Base-by-base conservation (phyloP, 2,329 filamentous ascomycete species). In the Fusarium torulosum region DNA sequence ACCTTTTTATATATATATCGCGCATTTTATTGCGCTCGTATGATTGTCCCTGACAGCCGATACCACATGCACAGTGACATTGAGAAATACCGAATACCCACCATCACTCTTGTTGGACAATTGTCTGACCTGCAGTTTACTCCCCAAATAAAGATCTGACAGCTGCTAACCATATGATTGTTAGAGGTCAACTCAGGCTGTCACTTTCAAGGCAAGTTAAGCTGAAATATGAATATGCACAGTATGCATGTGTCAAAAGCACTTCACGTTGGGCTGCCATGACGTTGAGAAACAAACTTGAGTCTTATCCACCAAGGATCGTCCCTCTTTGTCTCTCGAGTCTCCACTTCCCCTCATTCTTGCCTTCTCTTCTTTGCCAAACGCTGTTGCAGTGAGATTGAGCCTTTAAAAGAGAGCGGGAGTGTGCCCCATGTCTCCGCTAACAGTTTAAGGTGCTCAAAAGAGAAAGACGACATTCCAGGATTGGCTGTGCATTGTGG, bases 321-420 rank as follows among this genome's bases (percentile, higher is more conserved):
- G 66, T 64, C 63, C 63, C 57, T 66, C 35, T 51, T 37, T 46
- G 45, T 44, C 35, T 45, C 43, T 57, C 33, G 65, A 54, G 59
- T 66, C 71, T 66, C 71, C 71, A 73, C 71, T 72, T 71, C 71
- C 71, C 71, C 71, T 72, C 71, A 68, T 42, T 52, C 52, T 47
- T 58, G 52, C 45, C 66, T 53, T 58, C 50, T 57, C 13, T n/a
- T 29, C 41, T 53, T 41, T 19, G 3, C 33, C 7, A 25, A 19
- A 19, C 38, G 41, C 19, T 31, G 35, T 50, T 31, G 49, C 19
- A 19, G 40, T 54, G 44, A 56, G 17, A 37, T 37, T 37, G 33
- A n/a, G 33, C 15, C 33, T 27, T 58, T 29, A 15, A 21, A 27
- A 47, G 33, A 63, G 55, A 37, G 60, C n/a, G n/a, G n/a, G n/a